Conservation (phyloP, 148 eudicot genomes). For the Camellia sinensis region DNA sequence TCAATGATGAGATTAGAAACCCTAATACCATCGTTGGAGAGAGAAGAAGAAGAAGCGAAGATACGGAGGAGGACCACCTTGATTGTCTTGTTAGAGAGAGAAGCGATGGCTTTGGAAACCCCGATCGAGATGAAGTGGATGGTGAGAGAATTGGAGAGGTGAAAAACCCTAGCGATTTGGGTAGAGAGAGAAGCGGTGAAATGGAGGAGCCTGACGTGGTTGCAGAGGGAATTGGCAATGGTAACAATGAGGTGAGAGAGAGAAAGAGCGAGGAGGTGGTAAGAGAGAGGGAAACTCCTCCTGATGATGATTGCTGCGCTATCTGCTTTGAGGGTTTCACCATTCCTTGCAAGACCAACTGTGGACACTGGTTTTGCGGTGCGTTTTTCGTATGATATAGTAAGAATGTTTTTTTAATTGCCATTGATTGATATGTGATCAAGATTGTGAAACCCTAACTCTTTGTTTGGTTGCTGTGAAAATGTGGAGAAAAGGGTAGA, state of each 20-base stretch:
- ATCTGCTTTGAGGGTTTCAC: slow-evolving; percentile 32
- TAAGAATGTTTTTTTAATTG: not conserved
- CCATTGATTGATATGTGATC: not conserved
- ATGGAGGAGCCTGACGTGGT: not conserved
- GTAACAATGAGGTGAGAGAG: not conserved
- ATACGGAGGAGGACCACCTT: too few relatives aligned
- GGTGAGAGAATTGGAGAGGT: too few relatives aligned
- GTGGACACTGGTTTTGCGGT: slow-evolving; percentile 46
- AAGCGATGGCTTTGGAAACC: too few relatives aligned
- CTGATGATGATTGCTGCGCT: slow-evolving; percentile 36
- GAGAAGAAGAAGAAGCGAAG: too few relatives aligned
- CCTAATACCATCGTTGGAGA: too few relatives aligned
- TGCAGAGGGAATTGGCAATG: not conserved
- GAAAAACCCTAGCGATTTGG: too few relatives aligned
- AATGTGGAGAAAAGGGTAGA: not conserved
- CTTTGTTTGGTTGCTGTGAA: not conserved
- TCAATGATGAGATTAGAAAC: too few relatives aligned
- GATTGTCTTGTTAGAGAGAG: too few relatives aligned
- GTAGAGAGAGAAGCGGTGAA: not conserved
- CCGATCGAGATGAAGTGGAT: too few relatives aligned
- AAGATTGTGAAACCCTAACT: not conserved
- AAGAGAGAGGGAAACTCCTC: slow-evolving; percentile 18
- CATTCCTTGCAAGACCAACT: slow-evolving; percentile 31
- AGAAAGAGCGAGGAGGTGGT: not conserved
- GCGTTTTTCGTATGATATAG: not conserved